Percentiles rank a stretch among this genome's conserved stretches.
phyloP scores from a whole-genome alignment of 208 protist species.

The Borovskyia barvae region DNA sequence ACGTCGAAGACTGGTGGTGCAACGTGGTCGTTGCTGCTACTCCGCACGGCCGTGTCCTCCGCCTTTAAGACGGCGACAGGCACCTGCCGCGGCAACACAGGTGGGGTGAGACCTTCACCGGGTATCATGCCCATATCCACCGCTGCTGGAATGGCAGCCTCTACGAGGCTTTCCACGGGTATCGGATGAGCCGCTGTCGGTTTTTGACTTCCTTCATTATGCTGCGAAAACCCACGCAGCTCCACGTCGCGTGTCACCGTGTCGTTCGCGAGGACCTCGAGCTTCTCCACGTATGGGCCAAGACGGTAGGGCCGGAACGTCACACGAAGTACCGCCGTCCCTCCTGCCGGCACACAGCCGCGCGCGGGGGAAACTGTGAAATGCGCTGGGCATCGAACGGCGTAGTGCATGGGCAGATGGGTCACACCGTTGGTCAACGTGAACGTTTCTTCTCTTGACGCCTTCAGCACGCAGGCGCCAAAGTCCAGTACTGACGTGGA shows the following conservation, averaged over 20 bases:
- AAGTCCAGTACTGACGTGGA: constrained; percentile 78
- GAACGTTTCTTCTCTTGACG: constrained; percentile 39
- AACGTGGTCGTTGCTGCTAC: constrained; percentile 29
- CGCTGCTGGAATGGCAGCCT: constrained; percentile 21
- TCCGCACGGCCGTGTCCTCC: constrained; percentile 22
- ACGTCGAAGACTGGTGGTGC: constrained; percentile 70
- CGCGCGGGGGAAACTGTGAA: constrained; percentile 54
- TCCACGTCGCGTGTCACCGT: constrained; percentile 50
- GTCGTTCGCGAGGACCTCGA: constrained; percentile 74
- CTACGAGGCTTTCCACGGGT: constrained; percentile 12
- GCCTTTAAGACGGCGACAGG: constrained; percentile 17
- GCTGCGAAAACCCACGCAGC: constrained; percentile 40
- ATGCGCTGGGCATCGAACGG: constrained; percentile 70
- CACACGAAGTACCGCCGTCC: constrained; percentile 44
- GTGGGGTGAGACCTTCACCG: constrained; percentile 65
- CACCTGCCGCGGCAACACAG: constrained; percentile 38
- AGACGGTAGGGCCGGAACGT: constrained; percentile 84
- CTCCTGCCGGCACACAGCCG: constrained; percentile 50
- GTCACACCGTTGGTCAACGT: constrained; percentile 70
- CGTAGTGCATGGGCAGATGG: constrained; percentile 77
- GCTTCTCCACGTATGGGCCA: constrained; percentile 55
- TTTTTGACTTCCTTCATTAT: background rate
- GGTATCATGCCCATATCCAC: constrained; percentile 89
- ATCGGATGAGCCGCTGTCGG: background rate
- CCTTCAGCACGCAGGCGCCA: constrained; percentile 57